phyloP scores from a whole-genome alignment of 1,284 basidiomycete genomes.

The Coniferiporia weirii region DNA sequence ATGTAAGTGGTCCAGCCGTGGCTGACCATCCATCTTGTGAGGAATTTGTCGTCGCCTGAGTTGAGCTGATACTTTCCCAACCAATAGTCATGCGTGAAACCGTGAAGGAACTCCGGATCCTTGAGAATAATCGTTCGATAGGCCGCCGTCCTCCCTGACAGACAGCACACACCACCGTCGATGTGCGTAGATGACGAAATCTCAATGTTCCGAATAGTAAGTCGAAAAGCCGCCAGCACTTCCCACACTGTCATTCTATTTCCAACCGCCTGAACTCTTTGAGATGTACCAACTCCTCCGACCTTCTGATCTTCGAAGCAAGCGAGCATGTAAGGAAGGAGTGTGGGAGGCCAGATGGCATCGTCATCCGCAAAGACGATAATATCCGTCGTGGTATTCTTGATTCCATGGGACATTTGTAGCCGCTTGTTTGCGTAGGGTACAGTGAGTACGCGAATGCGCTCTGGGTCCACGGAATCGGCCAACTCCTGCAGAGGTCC shows the following conservation, averaged over 20 bases:
- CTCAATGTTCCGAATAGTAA: slow-evolving; percentile 90
- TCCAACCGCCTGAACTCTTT: slow-evolving; percentile 80
- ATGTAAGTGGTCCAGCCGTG: slow-evolving; percentile 93
- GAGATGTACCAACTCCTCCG: slow-evolving; percentile 86
- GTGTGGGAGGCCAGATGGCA: slow-evolving; percentile 88
- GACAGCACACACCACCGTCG: slow-evolving; percentile 86
- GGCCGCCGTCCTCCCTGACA: slow-evolving; percentile 87
- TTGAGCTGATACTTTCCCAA: slow-evolving; percentile 89
- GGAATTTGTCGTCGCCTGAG: slow-evolving; percentile 89
- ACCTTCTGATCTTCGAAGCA: slow-evolving; percentile 93
- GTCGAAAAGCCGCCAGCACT: slow-evolving; percentile 85
- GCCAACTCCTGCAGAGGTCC: slow-evolving; percentile 84
- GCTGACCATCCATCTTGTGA: slow-evolving; percentile 94
- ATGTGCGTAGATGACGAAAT: slow-evolving; percentile 86
- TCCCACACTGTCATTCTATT: slow-evolving; percentile 87
- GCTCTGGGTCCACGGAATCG: slow-evolving; percentile 75
- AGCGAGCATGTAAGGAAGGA: slow-evolving; percentile 79
- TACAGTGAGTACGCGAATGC: slow-evolving; percentile 84
- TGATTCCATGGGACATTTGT: slow-evolving; percentile 90
- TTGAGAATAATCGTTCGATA: slow-evolving; percentile 91
- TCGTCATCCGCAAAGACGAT: slow-evolving; percentile 96
- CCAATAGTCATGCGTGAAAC: slow-evolving; percentile 93
- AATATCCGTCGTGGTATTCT: slow-evolving; percentile 85
- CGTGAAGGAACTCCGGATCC: slow-evolving; percentile 87
- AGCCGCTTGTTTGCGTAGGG: slow-evolving; percentile 90